Evolutionary conservation across 2,329 filamentous ascomycete species (phyloP).

Genomic region (Cytospora piceae): DNA sequence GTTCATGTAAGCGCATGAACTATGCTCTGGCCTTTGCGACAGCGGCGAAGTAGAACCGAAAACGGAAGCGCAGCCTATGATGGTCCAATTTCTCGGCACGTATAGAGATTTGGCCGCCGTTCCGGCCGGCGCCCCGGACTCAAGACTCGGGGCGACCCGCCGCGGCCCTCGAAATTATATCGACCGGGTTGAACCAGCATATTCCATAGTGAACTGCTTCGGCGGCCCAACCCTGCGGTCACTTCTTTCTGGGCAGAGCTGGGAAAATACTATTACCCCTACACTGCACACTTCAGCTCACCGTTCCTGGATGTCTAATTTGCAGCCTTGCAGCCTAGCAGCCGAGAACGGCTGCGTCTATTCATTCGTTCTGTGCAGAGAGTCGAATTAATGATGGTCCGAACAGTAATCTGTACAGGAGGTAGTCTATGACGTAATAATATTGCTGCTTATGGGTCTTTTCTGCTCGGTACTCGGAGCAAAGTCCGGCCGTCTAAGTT

Average conservation of each 20-base stretch:
- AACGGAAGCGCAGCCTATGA: too few species aligned
- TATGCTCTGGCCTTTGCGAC: too few species aligned
- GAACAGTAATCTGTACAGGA: neutral
- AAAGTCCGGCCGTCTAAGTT: constrained; percentile 33
- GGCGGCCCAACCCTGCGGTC: neutral
- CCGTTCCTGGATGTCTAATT: neutral
- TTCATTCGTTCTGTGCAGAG: neutral
- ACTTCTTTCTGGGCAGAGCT: neutral
- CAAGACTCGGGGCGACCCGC: neutral
- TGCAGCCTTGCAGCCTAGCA: neutral
- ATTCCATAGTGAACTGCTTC: neutral
- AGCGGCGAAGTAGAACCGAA: too few species aligned
- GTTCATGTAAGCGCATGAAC: too few species aligned
- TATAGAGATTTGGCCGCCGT: neutral
- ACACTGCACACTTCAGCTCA: too few species aligned
- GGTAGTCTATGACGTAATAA: constrained; percentile 18
- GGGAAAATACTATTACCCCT: neutral
- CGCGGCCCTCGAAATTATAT: neutral
- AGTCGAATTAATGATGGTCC: too few species aligned
- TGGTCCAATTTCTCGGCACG: too few species aligned
- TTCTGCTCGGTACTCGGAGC: constrained; percentile 31
- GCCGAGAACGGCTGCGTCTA: neutral
- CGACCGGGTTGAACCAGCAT: neutral
- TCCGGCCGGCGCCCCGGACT: neutral
- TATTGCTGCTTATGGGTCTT: neutral